These are phyloP conservation scores for Schizosaccharomyces japonicus DNA, from an alignment of 805 yeast genomes.

Conservation along the genomic window DNA sequence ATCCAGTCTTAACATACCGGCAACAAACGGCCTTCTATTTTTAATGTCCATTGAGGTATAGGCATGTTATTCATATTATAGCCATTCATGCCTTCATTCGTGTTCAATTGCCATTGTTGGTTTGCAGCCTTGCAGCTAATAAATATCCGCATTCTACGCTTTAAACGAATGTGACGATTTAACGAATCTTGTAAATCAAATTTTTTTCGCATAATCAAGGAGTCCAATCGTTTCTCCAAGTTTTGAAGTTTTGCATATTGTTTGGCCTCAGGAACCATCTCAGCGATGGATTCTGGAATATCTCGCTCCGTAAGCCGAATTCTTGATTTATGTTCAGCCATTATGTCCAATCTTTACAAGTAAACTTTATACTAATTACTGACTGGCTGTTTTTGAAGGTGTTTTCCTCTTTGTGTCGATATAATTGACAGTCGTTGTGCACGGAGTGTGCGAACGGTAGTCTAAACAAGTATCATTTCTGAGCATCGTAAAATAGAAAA, in stretches of 20 bases:
- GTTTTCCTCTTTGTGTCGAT: no score
- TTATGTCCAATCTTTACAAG: no score
- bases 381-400: no score
- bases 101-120: conserved; percentile 60
- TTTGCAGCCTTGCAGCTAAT: conserved; percentile 61
- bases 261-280: conserved; percentile 42
- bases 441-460: no score
- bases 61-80: conserved; percentile 16
- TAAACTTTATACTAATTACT: no score
- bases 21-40: conserved; percentile 67
- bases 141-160: conserved; percentile 46
- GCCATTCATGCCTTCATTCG: conserved; percentile 14
- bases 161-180: conserved; percentile 18
- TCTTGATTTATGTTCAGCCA: background rate
- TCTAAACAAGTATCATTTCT: no score
- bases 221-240: conserved; percentile 64
- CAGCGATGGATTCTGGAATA: conserved; percentile 24
- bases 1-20: conserved; percentile 11
- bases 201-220: conserved; percentile 58
- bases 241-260: conserved; percentile 25
- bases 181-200: conserved; percentile 42
- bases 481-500: no score
- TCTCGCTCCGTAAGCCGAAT: conserved; percentile 22
- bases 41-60: conserved; percentile 47
- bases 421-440: no score